Evolutionary conservation across 2,329 filamentous ascomycete genomes (phyloP).

Genomic region (Colletotrichum sidae): DNA sequence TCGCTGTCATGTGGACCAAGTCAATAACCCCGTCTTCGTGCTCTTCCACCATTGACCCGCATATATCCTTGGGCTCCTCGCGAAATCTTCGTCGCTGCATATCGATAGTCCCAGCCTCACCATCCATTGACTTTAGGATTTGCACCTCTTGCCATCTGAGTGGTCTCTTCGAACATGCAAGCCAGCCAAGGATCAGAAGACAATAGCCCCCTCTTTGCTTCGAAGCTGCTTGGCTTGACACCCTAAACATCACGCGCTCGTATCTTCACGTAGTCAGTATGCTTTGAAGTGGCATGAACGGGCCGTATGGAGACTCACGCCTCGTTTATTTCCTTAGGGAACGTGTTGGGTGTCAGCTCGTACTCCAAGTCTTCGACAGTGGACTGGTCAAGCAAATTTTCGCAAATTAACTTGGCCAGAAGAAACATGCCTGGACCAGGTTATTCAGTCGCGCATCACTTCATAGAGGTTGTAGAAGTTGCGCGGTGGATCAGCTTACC

Average conservation of each 20-base stretch:
- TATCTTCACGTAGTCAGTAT: neutral
- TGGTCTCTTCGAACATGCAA: neutral
- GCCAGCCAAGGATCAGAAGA: neutral
- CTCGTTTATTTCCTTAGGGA: neutral
- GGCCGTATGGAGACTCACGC: neutral
- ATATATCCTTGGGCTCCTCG: neutral
- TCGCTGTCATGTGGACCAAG: conserved; percentile 1
- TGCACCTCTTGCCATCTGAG: neutral
- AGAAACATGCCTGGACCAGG: neutral
- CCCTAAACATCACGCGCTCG: neutral
- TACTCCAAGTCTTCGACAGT: neutral
- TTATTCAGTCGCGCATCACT: neutral
- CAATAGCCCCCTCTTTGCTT: neutral
- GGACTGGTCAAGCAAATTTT: neutral
- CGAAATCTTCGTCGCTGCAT: neutral
- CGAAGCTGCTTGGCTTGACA: neutral
- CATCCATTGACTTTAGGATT: neutral
- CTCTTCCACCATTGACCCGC: neutral
- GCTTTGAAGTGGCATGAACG: neutral
- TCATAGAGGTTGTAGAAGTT: neutral
- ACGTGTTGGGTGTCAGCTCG: neutral
- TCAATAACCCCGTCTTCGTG: neutral
- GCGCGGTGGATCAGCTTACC: neutral
- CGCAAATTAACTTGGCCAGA: neutral
- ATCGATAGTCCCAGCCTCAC: neutral